Evolutionary conservation across 2,329 filamentous ascomycete species (phyloP).

Genomic region (Chlorencoelia australis): DNA sequence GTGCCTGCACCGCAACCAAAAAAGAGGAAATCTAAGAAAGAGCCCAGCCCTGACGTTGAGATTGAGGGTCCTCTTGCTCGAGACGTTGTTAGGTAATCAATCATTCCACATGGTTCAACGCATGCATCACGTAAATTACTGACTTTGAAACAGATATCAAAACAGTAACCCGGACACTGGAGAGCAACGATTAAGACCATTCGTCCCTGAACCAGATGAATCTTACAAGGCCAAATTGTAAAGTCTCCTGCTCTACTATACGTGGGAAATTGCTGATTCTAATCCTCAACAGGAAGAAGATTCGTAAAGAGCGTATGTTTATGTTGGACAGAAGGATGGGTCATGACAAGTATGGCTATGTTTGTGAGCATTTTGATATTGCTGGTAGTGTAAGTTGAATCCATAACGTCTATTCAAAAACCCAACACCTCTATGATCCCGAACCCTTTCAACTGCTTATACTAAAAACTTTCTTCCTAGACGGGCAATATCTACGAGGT

Average conservation of each 20-base stretch:
- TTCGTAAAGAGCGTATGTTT: slow-evolving; percentile 16
- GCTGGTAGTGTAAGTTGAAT: too few species aligned
- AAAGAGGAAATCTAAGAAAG: slow-evolving; percentile 5
- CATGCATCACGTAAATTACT: too few species aligned
- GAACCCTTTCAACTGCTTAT: too few species aligned
- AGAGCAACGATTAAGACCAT: slow-evolving; percentile 9
- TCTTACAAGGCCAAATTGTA: slow-evolving; percentile 14
- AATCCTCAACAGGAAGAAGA: too few species aligned
- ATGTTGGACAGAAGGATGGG: slow-evolving; percentile 12
- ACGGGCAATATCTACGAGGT: slow-evolving; percentile 14
- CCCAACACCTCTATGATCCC: too few species aligned
- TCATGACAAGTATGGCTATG: slow-evolving; percentile 5
- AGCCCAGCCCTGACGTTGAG: slow-evolving; percentile 6
- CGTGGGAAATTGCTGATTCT: too few species aligned
- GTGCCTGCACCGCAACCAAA: slow-evolving; percentile 3
- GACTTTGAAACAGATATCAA: slow-evolving; percentile 1
- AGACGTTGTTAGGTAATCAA: too few species aligned
- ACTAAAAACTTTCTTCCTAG: too few species aligned
- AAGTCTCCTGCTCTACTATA: too few species aligned
- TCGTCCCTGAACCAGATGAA: slow-evolving; percentile 10
- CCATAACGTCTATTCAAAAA: too few species aligned
- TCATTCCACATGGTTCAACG: too few species aligned
- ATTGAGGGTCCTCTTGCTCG: slow-evolving; percentile 10
- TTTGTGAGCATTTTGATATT: slow-evolving; percentile 12
- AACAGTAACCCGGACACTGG: slow-evolving; percentile 4